Conservation (phyloP, 768 basidiomycete species). For the Austroboletus eburneus region DNA sequence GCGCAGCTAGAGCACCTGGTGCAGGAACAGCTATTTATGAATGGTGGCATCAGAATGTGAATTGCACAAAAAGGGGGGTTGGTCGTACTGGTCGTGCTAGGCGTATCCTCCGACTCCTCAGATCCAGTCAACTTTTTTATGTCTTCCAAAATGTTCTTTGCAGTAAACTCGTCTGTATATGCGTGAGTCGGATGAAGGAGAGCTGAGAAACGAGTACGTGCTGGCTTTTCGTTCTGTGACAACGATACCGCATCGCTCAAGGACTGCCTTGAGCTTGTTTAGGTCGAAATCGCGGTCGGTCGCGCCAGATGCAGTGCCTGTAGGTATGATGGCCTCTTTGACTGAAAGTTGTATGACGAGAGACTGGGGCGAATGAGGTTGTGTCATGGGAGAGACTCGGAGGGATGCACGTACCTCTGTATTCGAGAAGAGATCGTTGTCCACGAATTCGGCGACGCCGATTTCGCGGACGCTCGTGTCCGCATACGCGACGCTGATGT, state of each 20-base stretch:
- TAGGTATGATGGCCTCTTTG: constrained; percentile 89
- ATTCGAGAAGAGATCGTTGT: constrained; percentile 95
- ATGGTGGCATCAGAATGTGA: background rate
- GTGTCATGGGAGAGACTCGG: background rate
- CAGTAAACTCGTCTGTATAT: constrained; percentile 72
- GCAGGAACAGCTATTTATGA: constrained; percentile 60
- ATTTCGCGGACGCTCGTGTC: constrained; percentile 83
- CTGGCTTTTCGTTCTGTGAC: constrained; percentile 87
- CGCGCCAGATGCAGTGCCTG: constrained; percentile 64
- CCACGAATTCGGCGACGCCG: constrained; percentile 87
- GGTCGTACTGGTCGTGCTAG: constrained; percentile 11
- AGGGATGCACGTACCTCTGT: constrained; percentile 61
- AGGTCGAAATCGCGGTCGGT: constrained; percentile 86
- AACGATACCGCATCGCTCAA: constrained; percentile 89
- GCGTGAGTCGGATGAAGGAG: background rate
- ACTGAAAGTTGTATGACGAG: constrained; percentile 93
- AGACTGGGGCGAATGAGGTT: constrained; percentile 48
- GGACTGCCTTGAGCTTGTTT: constrained; percentile 76
- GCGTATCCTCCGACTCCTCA: constrained; percentile 21
- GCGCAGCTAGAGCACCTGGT: constrained; percentile 74
- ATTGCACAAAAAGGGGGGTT: background rate
- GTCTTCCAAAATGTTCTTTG: constrained; percentile 78
- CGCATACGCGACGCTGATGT: constrained; percentile 85
- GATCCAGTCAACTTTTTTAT: constrained; percentile 43
- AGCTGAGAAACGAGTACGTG: constrained; percentile 31